A percentile compares a stretch with the other conserved stretches of the same genome.
These are phyloP conservation scores for Diaporthe caulivora DNA, from an alignment of 2,329 filamentous ascomycete genomes.

Conservation along the genomic window DNA sequence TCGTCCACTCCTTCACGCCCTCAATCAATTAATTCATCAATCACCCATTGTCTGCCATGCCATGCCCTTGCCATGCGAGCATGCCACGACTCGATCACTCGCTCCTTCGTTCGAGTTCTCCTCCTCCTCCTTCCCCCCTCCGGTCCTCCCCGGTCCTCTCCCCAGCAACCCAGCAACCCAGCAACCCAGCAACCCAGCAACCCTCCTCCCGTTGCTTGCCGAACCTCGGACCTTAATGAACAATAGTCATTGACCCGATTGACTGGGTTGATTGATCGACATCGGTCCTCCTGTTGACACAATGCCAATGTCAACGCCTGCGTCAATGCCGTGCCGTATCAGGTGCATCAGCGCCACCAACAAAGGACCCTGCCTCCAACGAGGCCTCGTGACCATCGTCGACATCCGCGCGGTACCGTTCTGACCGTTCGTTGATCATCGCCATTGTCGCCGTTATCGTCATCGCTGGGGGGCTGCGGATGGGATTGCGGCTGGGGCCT, in stretches of 20 bases:
- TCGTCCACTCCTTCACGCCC: background rate
- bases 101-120: background rate
- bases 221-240: constrained; percentile 7
- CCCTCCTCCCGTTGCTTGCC: constrained; percentile 8
- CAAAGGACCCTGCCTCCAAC: background rate
- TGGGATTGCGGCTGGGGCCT: background rate
- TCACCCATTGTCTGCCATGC: constrained; percentile 8
- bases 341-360: constrained; percentile 21
- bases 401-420: constrained; percentile 24
- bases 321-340: constrained; percentile 18
- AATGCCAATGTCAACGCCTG: constrained; percentile 8
- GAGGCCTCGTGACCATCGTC: constrained; percentile 17
- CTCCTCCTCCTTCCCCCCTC: background rate
- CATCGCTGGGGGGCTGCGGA: background rate
- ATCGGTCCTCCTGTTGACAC: background rate
- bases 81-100: constrained; percentile 21
- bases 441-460: background rate
- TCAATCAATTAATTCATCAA: background rate
- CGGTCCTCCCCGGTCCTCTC: background rate
- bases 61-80: too few species aligned
- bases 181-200: background rate
- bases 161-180: background rate
- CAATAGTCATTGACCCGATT: background rate
- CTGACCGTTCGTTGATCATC: constrained; percentile 17
- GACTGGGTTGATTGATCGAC: constrained; percentile 4